Base-by-base conservation (phyloP, 192 early-diverging fungal species). In the Coemansia sp. region DNA sequence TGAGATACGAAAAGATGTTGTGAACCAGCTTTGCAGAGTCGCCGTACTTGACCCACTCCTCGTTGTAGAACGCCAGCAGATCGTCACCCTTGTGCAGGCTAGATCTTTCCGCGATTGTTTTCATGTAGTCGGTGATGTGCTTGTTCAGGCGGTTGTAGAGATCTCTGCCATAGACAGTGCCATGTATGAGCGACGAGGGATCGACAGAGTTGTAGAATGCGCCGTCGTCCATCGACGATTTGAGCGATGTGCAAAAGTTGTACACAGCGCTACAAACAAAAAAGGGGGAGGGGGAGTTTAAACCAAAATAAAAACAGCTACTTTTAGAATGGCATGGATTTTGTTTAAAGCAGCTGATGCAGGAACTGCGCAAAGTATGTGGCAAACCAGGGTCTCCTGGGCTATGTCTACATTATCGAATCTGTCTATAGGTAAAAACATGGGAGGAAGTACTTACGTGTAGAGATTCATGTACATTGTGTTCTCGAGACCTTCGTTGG, bases 1-100 rank as follows among this genome's bases (percentile, higher is more conserved):
- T 99, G 53, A 99, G 84, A 74, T 99, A 99, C 15, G 84, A 82
- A 67, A 98, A 97, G 52, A 96, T 84, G 71, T 97, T 92, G 75
- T 98, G 87, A 53, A 98, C 88, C 65, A 87, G 88, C 55, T 84
- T 85, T 21, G 92, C 87, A 6, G 93, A 91, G n/a, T 86, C 84
- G 13, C 94, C 96, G 70, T 91, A 99, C 71, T 91, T 87, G 40
- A 79, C 79, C 97, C 97, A 99, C 72, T 96, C 87, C 46, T 78
- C 81, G 52, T 91, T 93, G 77, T 98, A 98, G 66, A 89, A 97
- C 13, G 82, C 81, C 59, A 98, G 84, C 57, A 98, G 84, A 9
- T 85, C 85, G 33, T 94, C 94, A 72, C 95, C 95, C 69, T 83
- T 85, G 51, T 82, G 78, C 39, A 83, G 71, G 49, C 84, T 84